Evolutionary conservation across 495 filamentous ascomycete genomes (phyloP), one percentile per base, ranked within the genome.

Genomic region (Neurospora sp.): DNA sequence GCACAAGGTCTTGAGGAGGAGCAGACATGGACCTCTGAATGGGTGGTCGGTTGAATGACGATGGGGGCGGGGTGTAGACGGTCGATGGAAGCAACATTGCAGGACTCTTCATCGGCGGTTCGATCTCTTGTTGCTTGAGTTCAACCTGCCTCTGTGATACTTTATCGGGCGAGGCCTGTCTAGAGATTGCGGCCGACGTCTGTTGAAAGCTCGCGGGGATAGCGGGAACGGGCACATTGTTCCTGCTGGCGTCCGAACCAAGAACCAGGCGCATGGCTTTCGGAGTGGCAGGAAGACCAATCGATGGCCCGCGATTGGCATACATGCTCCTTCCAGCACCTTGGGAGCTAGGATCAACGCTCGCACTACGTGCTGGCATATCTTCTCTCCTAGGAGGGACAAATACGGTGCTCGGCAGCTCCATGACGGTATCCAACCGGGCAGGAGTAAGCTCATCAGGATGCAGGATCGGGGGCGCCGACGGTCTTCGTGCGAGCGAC

Each of bases 181-280:
- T 77, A 68, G 73, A 78, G 70, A 39, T 31, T 46, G 77, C 70
- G 8, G 79, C 76, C 38, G 78, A 82, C 35, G 80, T 73, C 61
- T 77, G 76, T 53, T 78, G 72, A 71, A 85, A 86, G 18, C 82
- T 84, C 20, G 87, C 83, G 6, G 92, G 90, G 8, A 94, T 85
- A 10, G 87, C 84, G 3, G 93, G 92, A 3, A 94, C 88, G 14
- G 87, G 86, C 38, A 90, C 90, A 61, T 88, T 88, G 61, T 81
- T 81, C 71, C 81, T 83, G 71, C 83, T 81, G 59, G 87, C 83
- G 48, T 89, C 85, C 0, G 86, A 85, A 74, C 89, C 86, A 74
- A 94, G 90, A 68, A 90, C 90, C 4, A 94, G 89, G 37, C 91
- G 88, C 93, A 96, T 96, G 3, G 93, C 93, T 81, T 91, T 86